phyloP scores from a whole-genome alignment of 179 eudicot genomes.

The Drosera spatulata region DNA sequence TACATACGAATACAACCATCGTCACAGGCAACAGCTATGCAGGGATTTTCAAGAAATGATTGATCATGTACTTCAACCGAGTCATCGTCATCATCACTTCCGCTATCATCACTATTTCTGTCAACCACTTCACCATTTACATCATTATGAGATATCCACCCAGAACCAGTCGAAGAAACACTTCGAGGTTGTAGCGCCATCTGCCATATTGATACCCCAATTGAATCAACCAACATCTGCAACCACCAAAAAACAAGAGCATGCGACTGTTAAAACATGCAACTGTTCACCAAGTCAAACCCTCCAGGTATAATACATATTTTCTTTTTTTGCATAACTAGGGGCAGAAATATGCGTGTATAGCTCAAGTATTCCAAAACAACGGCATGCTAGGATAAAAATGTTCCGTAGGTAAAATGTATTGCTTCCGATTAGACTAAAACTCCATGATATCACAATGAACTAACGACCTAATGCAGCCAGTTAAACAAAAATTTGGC shows the following conservation, averaged over 20 bases:
- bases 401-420: too few relatives aligned
- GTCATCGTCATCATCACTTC: constrained; percentile 47
- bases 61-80: constrained; percentile 33
- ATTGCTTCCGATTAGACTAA: too few relatives aligned
- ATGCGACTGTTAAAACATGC: not conserved
- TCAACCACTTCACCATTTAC: constrained; percentile 46
- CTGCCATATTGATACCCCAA: constrained; percentile 90
- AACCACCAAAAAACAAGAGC: constrained; percentile 1
- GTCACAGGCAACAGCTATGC: constrained; percentile 83
- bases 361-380: too few relatives aligned
- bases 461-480: too few relatives aligned
- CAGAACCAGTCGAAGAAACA: constrained; percentile 1
- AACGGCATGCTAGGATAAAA: too few relatives aligned
- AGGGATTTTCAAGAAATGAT: constrained; percentile 18
- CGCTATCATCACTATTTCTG: constrained; percentile 31
- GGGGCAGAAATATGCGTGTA: too few relatives aligned
- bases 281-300: too few relatives aligned
- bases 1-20: constrained; percentile 89
- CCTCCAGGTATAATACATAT: too few relatives aligned
- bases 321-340: too few relatives aligned
- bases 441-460: too few relatives aligned
- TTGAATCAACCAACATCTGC: constrained; percentile 71
- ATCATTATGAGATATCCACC: constrained; percentile 12
- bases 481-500: too few relatives aligned
- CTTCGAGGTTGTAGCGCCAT: constrained; percentile 57